Conservation (phyloP, 257 asterid species). For the Solanum clarkiae region DNA sequence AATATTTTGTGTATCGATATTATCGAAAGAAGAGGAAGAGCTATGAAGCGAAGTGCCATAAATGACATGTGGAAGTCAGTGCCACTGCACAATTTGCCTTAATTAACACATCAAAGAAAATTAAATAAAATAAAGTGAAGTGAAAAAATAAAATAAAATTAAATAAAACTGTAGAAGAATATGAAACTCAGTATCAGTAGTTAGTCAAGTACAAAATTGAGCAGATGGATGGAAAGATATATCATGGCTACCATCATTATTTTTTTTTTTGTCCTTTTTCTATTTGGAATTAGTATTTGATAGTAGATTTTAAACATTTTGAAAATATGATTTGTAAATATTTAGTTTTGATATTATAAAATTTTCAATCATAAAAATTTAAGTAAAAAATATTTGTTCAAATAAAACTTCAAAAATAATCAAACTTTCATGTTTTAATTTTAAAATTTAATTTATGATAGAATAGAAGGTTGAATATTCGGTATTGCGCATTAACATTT, state of each 20-base stretch:
- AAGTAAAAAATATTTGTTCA: no score
- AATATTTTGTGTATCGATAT: no score
- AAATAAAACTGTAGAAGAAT: neutral
- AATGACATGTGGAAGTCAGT: slow-evolving; percentile 35
- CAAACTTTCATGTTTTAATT: no score
- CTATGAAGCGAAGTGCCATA: neutral
- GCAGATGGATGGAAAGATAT: neutral
- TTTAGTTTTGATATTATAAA: no score
- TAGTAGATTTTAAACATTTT: neutral
- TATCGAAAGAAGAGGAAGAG: no score
- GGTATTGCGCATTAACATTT: no score
- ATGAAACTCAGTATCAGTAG: neutral
- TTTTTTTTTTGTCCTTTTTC: neutral
- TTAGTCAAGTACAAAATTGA: neutral
- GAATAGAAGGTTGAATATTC: no score
- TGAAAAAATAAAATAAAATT: neutral
- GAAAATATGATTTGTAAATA: no score
- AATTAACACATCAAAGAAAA: neutral
- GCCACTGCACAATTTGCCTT: slow-evolving; percentile 7
- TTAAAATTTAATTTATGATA: no score
- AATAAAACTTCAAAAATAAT: no score
- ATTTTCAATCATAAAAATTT: no score
- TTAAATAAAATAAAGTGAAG: neutral
- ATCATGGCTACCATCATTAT: neutral
- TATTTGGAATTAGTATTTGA: no score